Base-by-base conservation (phyloP, 371 early-diverging fungal species). In the Hamiltosporidium tvaerminnensis region DNA sequence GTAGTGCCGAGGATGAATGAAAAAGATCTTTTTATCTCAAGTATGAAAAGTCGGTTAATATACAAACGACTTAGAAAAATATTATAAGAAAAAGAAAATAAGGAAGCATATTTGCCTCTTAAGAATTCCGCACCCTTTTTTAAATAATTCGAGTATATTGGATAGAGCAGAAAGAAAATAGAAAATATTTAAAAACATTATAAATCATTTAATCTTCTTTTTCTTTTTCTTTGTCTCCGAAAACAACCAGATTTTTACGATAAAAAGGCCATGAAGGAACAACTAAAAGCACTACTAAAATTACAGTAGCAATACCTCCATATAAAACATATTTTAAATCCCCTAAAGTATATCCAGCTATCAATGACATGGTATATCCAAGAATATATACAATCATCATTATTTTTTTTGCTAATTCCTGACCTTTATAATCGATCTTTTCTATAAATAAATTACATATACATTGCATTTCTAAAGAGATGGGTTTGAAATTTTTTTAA, bases 221-320 rank as follows among this genome's bases (percentile, higher is more conserved):
- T 41, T 57, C 38, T 33, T 57, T 52, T 47, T 56, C 57, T 23
- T 23, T 23, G 23, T 23, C 23, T 23, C 23, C 23, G 63, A 72
- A 77, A 39, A 59, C 60, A 37, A 78, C 48, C 1, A 73, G 72
- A 65, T 78, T 69, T 50, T 65, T 63, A 31, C 74, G 52, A 50
- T 71, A 78, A 34, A 72, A 65, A 23, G 57, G 37, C 79, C 79
- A 78, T 4, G 72, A 67, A 9, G 79, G 79, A 16, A 74, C 69
- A 50, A 69, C 59, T 31, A 65, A 32, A 1, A 72, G 9, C 35
- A 73, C 50, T 12, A 57, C 39, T 14, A 72, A 2, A 0, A 61
- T 9, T 30, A 64, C 50, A 14, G 70, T 65, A 30, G 55, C 0
- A 39, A 69, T 56, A 30, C 69, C 67, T n/a, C 58, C 39, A 37